A percentile compares a stretch with the other conserved stretches of the same genome.
Evolutionary conservation across 345 rosid genomes (phyloP).

Genomic region (Isatis tinctoria): DNA sequence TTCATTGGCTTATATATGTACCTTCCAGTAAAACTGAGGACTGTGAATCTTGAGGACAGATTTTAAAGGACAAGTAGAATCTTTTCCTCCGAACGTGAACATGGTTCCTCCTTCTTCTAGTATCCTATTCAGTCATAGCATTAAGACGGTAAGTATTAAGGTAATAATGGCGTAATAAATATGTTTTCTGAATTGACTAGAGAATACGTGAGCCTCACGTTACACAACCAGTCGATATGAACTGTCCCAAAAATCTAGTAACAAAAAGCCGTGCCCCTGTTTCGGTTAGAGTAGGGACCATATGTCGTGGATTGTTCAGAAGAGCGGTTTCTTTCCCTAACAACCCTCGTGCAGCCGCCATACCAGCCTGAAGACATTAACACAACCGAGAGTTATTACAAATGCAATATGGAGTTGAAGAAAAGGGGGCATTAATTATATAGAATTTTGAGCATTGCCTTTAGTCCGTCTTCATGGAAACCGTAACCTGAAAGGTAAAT

Average conservation of each 20-base stretch:
- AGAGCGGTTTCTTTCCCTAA: constrained; percentile 46
- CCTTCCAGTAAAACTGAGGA: constrained; percentile 97
- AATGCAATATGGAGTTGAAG: neutral
- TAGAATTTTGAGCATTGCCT: constrained; percentile 39
- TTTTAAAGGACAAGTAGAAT: constrained; percentile 41
- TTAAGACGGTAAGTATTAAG: neutral
- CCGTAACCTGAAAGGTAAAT: constrained; percentile 69
- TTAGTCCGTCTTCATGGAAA: constrained; percentile 92
- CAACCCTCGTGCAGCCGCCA: constrained; percentile 62
- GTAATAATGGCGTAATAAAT: neutral
- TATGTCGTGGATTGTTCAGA: constrained; percentile 61
- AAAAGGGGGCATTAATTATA: neutral
- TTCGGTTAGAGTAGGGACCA: constrained; percentile 77
- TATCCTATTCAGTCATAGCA: constrained; percentile 39
- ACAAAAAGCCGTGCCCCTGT: constrained; percentile 70
- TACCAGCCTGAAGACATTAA: constrained; percentile 55
- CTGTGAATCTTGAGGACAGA: constrained; percentile 59
- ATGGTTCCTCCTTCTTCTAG: constrained; percentile 90
- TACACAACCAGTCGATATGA: constrained; percentile 58
- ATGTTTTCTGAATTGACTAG: neutral
- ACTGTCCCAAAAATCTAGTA: constrained; percentile 66
- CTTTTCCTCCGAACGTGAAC: constrained; percentile 61
- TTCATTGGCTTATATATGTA: neutral
- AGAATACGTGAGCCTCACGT: constrained; percentile 47
- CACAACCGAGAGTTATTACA: neutral